Conservation (phyloP, 345 rosid genomes). For the Ceriops tagal region DNA sequence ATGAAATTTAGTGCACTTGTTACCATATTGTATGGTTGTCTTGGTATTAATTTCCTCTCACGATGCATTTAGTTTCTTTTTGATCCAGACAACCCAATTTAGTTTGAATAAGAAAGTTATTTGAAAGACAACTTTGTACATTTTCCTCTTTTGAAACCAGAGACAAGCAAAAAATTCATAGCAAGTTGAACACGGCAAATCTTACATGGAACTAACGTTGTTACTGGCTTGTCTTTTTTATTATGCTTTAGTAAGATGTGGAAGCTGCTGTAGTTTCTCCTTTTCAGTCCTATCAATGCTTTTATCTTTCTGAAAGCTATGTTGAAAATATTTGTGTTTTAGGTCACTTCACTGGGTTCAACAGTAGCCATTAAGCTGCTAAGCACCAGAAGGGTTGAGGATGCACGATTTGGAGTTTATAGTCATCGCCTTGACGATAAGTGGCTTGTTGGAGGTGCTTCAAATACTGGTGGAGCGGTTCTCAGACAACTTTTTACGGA, state of each 20-base stretch:
- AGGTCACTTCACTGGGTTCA: slow-evolving; percentile 95
- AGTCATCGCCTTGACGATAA: slow-evolving; percentile 93
- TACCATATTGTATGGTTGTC: neutral
- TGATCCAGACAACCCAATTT: too few relatives aligned
- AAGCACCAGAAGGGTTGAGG: slow-evolving; percentile 77
- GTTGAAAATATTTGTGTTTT: neutral
- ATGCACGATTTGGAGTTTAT: slow-evolving; percentile 88
- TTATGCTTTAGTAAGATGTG: neutral
- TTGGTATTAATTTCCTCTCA: neutral
- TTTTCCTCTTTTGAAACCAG: too few relatives aligned
- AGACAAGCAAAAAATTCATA: too few relatives aligned
- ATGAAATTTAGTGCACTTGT: neutral
- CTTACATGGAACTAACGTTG: neutral
- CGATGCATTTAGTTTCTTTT: too few relatives aligned
- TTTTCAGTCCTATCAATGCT: neutral
- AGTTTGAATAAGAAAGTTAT: too few relatives aligned
- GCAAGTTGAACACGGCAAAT: too few relatives aligned
- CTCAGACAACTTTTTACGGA: slow-evolving; percentile 76
- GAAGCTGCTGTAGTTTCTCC: neutral
- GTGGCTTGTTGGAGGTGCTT: slow-evolving; percentile 99
- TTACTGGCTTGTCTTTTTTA: neutral
- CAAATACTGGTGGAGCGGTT: slow-evolving; percentile 95
- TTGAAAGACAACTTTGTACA: too few relatives aligned
- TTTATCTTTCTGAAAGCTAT: neutral
- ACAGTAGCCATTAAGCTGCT: slow-evolving; percentile 86